A percentile compares a stretch with the other conserved stretches of the same genome.
Evolutionary conservation across 306 rosid genomes (phyloP).

Genomic region (Pyrus pyrifolia): DNA sequence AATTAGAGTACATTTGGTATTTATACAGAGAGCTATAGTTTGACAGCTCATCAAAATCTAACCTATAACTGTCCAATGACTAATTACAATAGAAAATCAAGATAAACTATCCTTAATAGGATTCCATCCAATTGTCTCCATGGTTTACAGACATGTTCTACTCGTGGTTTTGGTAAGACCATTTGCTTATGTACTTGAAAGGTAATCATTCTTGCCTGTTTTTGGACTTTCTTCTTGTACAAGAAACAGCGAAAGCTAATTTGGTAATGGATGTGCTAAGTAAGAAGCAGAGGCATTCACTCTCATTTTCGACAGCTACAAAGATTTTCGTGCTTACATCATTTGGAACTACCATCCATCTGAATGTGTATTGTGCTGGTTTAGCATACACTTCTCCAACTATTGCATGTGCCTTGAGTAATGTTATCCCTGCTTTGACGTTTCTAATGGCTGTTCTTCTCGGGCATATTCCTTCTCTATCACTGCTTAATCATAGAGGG

Average conservation of each 20-base stretch:
- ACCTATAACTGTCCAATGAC: no score
- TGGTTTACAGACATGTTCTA: constrained; percentile 26
- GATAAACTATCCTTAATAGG: no score
- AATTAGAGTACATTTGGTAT: no score
- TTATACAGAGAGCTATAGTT: no score
- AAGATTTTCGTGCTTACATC: constrained; percentile 23
- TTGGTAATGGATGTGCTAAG: background rate
- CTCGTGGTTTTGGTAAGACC: constrained; percentile 18
- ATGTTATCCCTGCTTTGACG: constrained; percentile 29
- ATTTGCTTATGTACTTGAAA: constrained; percentile 22
- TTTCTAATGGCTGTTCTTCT: constrained; percentile 24
- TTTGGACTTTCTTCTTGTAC: background rate
- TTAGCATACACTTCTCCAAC: constrained; percentile 25
- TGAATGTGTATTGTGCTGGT: constrained; percentile 29
- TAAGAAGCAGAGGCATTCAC: background rate
- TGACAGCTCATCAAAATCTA: no score
- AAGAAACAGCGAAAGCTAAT: background rate
- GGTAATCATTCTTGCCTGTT: constrained; percentile 5
- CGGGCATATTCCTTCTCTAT: constrained; percentile 4
- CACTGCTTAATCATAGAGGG: no score
- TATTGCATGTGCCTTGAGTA: constrained; percentile 25
- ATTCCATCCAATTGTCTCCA: constrained; percentile 22
- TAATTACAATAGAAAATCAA: no score
- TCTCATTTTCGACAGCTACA: constrained; percentile 4
- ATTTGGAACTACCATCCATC: constrained; percentile 27